These are phyloP conservation scores for Hansenula lynferdii DNA, from an alignment of 1,139 yeast genomes.

Conservation along the genomic window DNA sequence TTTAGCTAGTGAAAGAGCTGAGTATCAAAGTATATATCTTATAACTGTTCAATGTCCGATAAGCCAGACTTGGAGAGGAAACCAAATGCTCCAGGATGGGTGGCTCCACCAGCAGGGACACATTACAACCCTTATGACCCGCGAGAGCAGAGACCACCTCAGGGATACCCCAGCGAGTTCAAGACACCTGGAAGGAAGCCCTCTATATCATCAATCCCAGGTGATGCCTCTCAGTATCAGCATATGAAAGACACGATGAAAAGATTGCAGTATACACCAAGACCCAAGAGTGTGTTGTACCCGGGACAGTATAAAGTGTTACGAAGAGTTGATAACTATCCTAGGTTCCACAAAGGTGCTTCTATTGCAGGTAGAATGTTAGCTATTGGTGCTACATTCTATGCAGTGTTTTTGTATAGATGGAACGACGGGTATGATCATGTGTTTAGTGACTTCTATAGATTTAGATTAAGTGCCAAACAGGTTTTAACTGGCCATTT, in stretches of 20 bases:
- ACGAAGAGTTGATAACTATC: constrained; percentile 52
- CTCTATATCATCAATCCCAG: constrained; percentile 57
- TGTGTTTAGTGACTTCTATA: constrained; percentile 63
- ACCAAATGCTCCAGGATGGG: constrained; percentile 82
- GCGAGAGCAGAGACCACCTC: constrained; percentile 68
- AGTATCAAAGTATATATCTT: no score
- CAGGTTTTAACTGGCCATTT: constrained; percentile 48
- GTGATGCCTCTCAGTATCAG: constrained; percentile 63
- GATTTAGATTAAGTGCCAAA: constrained; percentile 53
- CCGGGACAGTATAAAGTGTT: constrained; percentile 79
- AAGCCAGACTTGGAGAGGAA: constrained; percentile 39
- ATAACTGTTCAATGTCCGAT: neutral
- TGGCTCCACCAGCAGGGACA: constrained; percentile 53
- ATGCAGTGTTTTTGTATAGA: constrained; percentile 66
- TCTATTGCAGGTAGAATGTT: constrained; percentile 43
- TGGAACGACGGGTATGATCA: constrained; percentile 87
- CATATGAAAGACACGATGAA: constrained; percentile 72
- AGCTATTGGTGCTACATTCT: constrained; percentile 42
- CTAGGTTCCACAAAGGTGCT: constrained; percentile 52
- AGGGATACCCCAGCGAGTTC: constrained; percentile 82
- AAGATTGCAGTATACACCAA: constrained; percentile 68
- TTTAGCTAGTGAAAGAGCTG: no score
- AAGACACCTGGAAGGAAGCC: constrained; percentile 51
- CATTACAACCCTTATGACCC: constrained; percentile 79
- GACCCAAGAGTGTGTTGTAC: constrained; percentile 69